Percentiles rank a stretch among this genome's conserved stretches.
Conservation (phyloP, 2,329 filamentous ascomycete species). For the Chlorencoelia australis region DNA sequence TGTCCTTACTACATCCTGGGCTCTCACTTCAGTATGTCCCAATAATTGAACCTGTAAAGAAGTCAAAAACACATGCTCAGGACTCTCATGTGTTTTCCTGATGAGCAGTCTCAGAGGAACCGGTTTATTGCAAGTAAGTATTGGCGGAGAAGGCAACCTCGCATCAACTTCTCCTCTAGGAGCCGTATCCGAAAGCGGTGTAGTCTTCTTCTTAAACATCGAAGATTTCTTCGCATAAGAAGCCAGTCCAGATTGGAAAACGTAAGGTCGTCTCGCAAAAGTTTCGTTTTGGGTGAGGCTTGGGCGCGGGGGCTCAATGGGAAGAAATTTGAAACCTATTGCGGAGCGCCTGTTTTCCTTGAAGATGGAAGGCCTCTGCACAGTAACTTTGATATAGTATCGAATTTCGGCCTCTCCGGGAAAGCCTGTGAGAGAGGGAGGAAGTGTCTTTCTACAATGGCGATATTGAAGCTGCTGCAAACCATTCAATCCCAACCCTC, state of each 20-base stretch:
- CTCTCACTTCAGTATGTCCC: conserved; percentile 68
- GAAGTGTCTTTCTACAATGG: conserved; percentile 79
- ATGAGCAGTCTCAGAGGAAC: conserved; percentile 72
- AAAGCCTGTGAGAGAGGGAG: conserved; percentile 80
- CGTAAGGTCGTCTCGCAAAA: conserved; percentile 66
- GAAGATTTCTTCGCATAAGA: conserved; percentile 24
- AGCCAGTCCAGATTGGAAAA: conserved; percentile 36
- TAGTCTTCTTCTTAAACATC: conserved; percentile 23
- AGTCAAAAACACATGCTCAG: conserved; percentile 63
- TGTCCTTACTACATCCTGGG: conserved; percentile 61
- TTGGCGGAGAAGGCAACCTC: conserved; percentile 74
- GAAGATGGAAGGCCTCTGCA: conserved; percentile 78
- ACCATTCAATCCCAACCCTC: conserved; percentile 53
- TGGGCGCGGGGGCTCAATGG: conserved; percentile 78
- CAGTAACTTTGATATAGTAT: conserved; percentile 93
- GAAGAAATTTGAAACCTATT: conserved; percentile 72
- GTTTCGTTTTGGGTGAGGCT: conserved; percentile 61
- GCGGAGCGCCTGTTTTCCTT: conserved; percentile 76
- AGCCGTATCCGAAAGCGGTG: conserved; percentile 33
- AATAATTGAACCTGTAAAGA: conserved; percentile 75
- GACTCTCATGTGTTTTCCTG: conserved; percentile 61
- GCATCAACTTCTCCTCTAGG: conserved; percentile 70
- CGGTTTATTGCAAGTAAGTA: conserved; percentile 81
- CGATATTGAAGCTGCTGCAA: conserved; percentile 48
- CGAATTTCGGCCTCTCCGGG: conserved; percentile 80